Conservation (phyloP, 2,329 filamentous ascomycete species). For the Ilyonectria mors-panacis region DNA sequence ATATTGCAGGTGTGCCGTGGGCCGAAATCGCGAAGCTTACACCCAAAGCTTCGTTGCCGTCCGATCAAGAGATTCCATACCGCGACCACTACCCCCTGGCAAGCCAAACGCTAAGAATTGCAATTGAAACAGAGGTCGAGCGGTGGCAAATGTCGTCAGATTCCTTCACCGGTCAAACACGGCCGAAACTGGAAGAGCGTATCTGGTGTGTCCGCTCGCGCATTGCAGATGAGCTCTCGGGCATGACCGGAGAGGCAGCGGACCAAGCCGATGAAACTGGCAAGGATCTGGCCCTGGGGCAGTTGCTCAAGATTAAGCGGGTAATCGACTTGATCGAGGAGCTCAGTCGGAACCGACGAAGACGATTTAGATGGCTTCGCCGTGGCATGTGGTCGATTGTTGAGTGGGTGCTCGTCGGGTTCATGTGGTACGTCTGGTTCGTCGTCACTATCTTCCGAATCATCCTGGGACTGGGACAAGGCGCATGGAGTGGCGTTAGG, state of each 20-base stretch:
- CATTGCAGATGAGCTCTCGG: slow-evolving; percentile 68
- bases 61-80: slow-evolving; percentile 56
- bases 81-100: slow-evolving; percentile 66
- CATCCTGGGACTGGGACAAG: slow-evolving; percentile 73
- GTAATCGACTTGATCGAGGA: slow-evolving; percentile 85
- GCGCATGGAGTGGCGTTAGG: slow-evolving; percentile 71
- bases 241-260: slow-evolving; percentile 75
- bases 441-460: slow-evolving; percentile 83
- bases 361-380: slow-evolving; percentile 80
- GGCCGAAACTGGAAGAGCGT: slow-evolving; percentile 65
- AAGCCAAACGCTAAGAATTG: slow-evolving; percentile 65
- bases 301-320: slow-evolving; percentile 85
- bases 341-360: slow-evolving; percentile 78
- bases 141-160: slow-evolving; percentile 74
- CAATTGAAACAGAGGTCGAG: slow-evolving; percentile 63
- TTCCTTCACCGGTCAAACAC: slow-evolving; percentile 70
- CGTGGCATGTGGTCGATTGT: slow-evolving; percentile 84
- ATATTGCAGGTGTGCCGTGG: slow-evolving; percentile 54
- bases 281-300: slow-evolving; percentile 81
- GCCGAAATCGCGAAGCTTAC: slow-evolving; percentile 60
- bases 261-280: slow-evolving; percentile 87
- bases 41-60: slow-evolving; percentile 52
- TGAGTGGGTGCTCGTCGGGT: slow-evolving; percentile 88
- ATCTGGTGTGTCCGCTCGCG: slow-evolving; percentile 64
- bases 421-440: slow-evolving; percentile 97